Conservation (phyloP, 2,329 filamentous ascomycete species). For the Nannizzia gypsea region DNA sequence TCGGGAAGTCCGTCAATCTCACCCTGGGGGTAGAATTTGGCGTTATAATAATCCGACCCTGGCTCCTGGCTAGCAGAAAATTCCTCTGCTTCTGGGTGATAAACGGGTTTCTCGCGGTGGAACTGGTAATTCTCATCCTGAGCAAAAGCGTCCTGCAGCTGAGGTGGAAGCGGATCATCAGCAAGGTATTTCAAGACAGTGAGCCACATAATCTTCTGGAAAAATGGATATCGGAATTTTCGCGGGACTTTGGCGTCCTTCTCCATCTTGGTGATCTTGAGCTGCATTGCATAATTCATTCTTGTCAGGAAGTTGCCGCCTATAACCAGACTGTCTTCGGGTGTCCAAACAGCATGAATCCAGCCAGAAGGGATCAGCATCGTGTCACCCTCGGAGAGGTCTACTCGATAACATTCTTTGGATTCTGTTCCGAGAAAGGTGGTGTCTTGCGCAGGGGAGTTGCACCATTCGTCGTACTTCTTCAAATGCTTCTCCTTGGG, state of each 20-base stretch:
- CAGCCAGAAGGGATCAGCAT: slow-evolving; percentile 61
- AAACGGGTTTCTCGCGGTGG: slow-evolving; percentile 44
- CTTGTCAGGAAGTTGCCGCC: slow-evolving; percentile 59
- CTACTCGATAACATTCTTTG: slow-evolving; percentile 55
- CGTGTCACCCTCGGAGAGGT: slow-evolving; percentile 54
- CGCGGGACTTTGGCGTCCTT: slow-evolving; percentile 54
- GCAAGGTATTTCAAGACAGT: slow-evolving; percentile 52
- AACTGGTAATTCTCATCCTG: slow-evolving; percentile 44
- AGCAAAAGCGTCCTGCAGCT: slow-evolving; percentile 44
- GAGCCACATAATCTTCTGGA: slow-evolving; percentile 60
- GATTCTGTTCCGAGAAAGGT: slow-evolving; percentile 54
- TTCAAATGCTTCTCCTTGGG: slow-evolving; percentile 57
- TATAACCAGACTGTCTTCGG: slow-evolving; percentile 56
- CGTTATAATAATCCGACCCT: slow-evolving; percentile 45
- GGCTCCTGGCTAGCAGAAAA: slow-evolving; percentile 37
- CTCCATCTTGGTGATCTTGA: slow-evolving; percentile 54
- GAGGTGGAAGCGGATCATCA: slow-evolving; percentile 50
- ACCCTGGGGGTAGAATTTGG: slow-evolving; percentile 50
- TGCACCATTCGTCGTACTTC: slow-evolving; percentile 61
- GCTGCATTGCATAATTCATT: slow-evolving; percentile 55
- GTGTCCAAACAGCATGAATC: slow-evolving; percentile 63
- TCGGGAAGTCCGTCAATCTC: slow-evolving; percentile 51
- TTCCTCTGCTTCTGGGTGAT: slow-evolving; percentile 40
- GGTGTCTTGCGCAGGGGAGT: slow-evolving; percentile 53
- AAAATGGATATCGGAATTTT: slow-evolving; percentile 57